phyloP scores from a whole-genome alignment of 768 basidiomycete genomes.

The Pleurotus pulmonarius region DNA sequence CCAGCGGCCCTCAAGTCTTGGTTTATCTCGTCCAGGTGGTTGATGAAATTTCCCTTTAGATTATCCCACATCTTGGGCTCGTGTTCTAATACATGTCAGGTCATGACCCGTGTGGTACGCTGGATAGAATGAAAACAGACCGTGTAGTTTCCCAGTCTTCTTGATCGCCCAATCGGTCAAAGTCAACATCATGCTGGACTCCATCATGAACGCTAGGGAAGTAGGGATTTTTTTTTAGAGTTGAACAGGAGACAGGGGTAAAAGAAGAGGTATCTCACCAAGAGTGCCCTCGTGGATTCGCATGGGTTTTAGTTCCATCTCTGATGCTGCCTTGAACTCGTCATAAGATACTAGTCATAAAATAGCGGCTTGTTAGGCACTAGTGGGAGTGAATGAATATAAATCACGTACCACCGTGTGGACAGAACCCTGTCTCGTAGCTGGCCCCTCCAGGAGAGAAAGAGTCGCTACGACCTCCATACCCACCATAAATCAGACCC shows the following conservation, averaged over 20 bases:
- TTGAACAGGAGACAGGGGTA: background rate
- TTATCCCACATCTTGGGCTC: conserved; percentile 68
- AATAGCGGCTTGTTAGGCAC: background rate
- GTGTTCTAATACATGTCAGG: conserved; percentile 34
- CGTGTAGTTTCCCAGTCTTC: conserved; percentile 53
- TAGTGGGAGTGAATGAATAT: background rate
- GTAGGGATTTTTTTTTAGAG: background rate
- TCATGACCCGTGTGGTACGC: background rate
- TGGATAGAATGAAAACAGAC: conserved; percentile 23
- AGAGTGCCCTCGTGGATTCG: conserved; percentile 51
- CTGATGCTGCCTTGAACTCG: conserved; percentile 53
- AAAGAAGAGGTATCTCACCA: conserved; percentile 23
- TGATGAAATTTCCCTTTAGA: conserved; percentile 53
- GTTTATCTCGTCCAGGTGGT: conserved; percentile 55
- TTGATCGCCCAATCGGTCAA: conserved; percentile 65
- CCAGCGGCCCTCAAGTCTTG: conserved; percentile 40
- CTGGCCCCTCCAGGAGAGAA: conserved; percentile 62
- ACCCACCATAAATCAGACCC: conserved; percentile 60
- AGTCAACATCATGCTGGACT: conserved; percentile 58
- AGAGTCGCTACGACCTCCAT: conserved; percentile 59
- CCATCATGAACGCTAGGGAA: conserved; percentile 56
- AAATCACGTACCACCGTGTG: conserved; percentile 48
- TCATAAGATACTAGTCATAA: conserved; percentile 48
- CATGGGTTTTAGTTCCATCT: conserved; percentile 47
- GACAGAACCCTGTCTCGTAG: conserved; percentile 62